Conservation (phyloP, 345 rosid species). For the Theobroma cacao region DNA sequence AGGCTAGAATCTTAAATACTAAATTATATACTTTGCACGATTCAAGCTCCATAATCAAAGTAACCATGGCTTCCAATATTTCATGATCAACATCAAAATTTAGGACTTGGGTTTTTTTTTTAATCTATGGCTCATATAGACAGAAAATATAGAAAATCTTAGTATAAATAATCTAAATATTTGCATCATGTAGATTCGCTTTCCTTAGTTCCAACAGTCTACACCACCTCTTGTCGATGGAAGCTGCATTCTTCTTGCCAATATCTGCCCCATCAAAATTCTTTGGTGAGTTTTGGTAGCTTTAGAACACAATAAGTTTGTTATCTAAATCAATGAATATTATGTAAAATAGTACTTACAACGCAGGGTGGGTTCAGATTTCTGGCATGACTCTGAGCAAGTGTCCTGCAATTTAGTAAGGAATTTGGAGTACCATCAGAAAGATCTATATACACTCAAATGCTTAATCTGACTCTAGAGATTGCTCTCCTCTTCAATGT, state of each 20-base stretch:
- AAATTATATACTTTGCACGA: too few species aligned
- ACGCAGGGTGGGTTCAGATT: constrained; percentile 53
- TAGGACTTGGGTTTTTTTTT: not conserved
- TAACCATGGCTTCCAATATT: too few species aligned
- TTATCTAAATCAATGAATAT: not conserved
- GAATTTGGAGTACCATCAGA: not conserved
- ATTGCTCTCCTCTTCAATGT: not conserved
- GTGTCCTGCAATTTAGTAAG: constrained; percentile 41
- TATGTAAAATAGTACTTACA: constrained; percentile 37
- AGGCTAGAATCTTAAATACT: too few species aligned
- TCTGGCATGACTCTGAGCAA: constrained; percentile 72
- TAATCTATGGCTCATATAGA: not conserved
- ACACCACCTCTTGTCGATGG: constrained; percentile 71
- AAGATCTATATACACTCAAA: not conserved
- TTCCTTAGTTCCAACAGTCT: constrained; percentile 74
- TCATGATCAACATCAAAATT: not conserved
- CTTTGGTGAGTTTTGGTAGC: not conserved
- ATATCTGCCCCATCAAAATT: constrained; percentile 36
- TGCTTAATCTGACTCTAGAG: not conserved
- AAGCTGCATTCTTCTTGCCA: constrained; percentile 47
- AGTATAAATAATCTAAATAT: not conserved
- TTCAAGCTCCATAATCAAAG: not conserved
- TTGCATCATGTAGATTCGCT: not conserved
- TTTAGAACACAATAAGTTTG: not conserved
- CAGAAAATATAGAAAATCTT: not conserved